Evolutionary conservation across 2,329 filamentous ascomycete genomes (phyloP).

Genomic region (Chaetomiaceae sp.): DNA sequence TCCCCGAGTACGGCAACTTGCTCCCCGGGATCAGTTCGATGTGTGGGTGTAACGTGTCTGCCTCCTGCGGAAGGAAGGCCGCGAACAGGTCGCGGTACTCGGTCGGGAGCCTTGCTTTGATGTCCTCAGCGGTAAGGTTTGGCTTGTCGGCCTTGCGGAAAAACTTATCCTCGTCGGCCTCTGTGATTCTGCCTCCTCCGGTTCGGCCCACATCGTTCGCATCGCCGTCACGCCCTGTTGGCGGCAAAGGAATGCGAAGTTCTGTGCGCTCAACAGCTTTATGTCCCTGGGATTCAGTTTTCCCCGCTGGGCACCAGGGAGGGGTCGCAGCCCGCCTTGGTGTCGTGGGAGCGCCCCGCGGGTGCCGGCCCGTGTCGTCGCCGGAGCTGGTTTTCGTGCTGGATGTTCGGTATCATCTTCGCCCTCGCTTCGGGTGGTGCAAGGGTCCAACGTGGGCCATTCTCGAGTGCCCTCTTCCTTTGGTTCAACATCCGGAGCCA

Average conservation of each 20-base stretch:
- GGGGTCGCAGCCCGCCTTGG: no score
- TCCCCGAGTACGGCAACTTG: background rate
- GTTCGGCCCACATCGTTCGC: background rate
- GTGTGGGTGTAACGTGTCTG: background rate
- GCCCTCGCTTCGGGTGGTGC: background rate
- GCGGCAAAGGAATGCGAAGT: background rate
- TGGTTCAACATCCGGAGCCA: background rate
- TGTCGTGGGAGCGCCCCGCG: no score
- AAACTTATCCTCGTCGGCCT: background rate
- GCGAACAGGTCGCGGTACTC: background rate
- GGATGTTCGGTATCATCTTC: background rate
- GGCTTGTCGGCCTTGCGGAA: background rate
- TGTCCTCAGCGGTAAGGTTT: background rate
- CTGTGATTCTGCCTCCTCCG: background rate
- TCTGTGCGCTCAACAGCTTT: background rate
- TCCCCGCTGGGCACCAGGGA: no score
- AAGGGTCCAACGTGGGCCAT: background rate
- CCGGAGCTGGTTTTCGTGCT: background rate
- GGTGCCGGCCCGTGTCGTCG: no score
- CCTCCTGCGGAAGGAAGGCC: background rate
- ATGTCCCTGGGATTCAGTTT: background rate
- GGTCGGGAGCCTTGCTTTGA: background rate
- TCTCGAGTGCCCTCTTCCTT: background rate
- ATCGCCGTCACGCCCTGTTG: background rate
- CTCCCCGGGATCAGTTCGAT: background rate